A percentile compares a stretch with the other conserved stretches of the same genome.
Conservation (phyloP, 176 grass and related monocot species). For the Elymus sibiricus region DNA sequence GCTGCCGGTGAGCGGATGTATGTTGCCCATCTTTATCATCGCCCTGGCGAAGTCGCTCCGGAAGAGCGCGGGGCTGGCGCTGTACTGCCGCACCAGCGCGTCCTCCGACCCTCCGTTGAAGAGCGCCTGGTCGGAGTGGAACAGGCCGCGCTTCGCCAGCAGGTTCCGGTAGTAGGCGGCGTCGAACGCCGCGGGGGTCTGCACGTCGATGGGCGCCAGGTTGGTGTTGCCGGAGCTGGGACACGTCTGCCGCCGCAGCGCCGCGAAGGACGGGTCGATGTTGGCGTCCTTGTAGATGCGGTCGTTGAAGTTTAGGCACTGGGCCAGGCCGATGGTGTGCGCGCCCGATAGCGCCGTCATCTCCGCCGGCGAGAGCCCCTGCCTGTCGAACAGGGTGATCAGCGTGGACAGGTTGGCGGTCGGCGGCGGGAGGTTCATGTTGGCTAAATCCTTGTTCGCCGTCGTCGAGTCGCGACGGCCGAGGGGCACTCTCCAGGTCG, state of each 20-base stretch:
- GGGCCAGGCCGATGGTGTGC: conserved; percentile 58
- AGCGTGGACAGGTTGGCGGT: conserved; percentile 45
- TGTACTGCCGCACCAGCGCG: conserved; percentile 22
- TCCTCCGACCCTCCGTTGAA: conserved; percentile 51
- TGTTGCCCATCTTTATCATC: conserved; percentile 46
- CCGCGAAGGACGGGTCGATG: conserved; percentile 36
- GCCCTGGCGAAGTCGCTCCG: conserved; percentile 30
- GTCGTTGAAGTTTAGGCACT: conserved; percentile 38
- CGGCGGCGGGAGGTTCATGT: conserved; percentile 49
- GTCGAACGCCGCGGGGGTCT: conserved; percentile 44
- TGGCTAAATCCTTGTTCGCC: conserved; percentile 34
- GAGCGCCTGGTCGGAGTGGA: conserved; percentile 80
- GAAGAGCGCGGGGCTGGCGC: conserved; percentile 3
- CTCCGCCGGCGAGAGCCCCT: conserved; percentile 54
- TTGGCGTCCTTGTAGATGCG: conserved; percentile 56
- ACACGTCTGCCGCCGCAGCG: conserved; percentile 20
- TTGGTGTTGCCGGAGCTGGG: neutral
- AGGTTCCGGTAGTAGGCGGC: conserved; percentile 39
- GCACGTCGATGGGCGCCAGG: conserved; percentile 40
- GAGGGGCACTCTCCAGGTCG: conserved; percentile 50
- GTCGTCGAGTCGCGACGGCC: conserved; percentile 55
- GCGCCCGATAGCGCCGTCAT: conserved; percentile 74
- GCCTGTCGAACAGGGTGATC: conserved; percentile 34
- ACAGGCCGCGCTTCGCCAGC: conserved; percentile 19
- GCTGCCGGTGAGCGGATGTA: conserved; percentile 29